phyloP scores from a whole-genome alignment of 2,329 filamentous ascomycete species.

The Parascedosporium putredinis region DNA sequence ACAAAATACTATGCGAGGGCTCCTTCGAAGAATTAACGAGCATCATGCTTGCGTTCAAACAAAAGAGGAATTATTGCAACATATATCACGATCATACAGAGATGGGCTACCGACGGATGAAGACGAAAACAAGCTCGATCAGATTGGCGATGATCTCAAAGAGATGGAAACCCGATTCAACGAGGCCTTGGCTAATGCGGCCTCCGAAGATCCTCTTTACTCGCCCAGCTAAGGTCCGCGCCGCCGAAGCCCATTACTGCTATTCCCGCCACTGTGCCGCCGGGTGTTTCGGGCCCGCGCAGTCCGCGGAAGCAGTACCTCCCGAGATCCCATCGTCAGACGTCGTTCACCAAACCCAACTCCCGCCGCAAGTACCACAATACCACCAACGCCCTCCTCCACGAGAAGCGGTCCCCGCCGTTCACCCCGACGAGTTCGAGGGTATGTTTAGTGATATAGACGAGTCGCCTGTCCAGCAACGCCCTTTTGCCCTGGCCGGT shows the following conservation, averaged over 20 bases:
- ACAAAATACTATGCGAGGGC: slow-evolving; percentile 30
- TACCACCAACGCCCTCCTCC: slow-evolving; percentile 15
- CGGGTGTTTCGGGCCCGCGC: slow-evolving; percentile 17
- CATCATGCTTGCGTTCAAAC: slow-evolving; percentile 31
- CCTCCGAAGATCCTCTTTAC: slow-evolving; percentile 31
- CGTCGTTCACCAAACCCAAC: slow-evolving; percentile 42
- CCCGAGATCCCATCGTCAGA: slow-evolving; percentile 29
- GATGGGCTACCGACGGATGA: slow-evolving; percentile 40
- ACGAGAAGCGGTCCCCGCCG: slow-evolving; percentile 12
- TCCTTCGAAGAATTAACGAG: slow-evolving; percentile 29
- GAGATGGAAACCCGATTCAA: slow-evolving; percentile 32
- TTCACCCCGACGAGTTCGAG: slow-evolving; percentile 16
- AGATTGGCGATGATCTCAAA: slow-evolving; percentile 34
- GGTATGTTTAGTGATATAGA: slow-evolving; percentile 11
- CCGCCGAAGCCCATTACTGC: slow-evolving; percentile 10
- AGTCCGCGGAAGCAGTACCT: slow-evolving; percentile 21
- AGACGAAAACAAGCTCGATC: slow-evolving; percentile 39
- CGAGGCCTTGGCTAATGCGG: slow-evolving; percentile 30
- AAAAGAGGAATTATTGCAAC: slow-evolving; percentile 33
- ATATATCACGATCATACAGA: slow-evolving; percentile 39
- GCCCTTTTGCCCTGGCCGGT: not conserved
- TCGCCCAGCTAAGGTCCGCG: slow-evolving; percentile 17
- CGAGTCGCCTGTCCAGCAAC: not conserved
- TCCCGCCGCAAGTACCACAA: slow-evolving; percentile 20
- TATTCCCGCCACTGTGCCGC: slow-evolving; percentile 34